A percentile compares a stretch with the other conserved stretches of the same genome.
phyloP scores from a whole-genome alignment of 1,284 basidiomycete genomes.

The Sporisorium reilianum region DNA sequence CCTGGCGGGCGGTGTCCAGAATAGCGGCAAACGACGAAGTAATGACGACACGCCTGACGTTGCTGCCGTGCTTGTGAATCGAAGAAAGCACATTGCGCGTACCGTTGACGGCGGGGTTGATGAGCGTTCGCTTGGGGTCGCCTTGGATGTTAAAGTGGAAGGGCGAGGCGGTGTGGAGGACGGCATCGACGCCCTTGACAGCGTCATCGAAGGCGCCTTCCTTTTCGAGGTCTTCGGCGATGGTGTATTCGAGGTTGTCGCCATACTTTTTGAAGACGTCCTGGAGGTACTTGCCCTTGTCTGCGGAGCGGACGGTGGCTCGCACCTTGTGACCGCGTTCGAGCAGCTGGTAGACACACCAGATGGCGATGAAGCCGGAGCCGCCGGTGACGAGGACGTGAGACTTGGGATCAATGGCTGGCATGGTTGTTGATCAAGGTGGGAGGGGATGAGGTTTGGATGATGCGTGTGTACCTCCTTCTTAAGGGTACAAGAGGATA shows the following conservation, averaged over 20 bases:
- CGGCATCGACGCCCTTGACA: conserved; percentile 77
- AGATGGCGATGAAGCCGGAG: conserved; percentile 71
- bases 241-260: conserved; percentile 73
- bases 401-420: conserved; percentile 70
- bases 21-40: conserved; percentile 76
- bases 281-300: conserved; percentile 73
- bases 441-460: neutral
- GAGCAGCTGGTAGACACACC: conserved; percentile 71
- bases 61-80: conserved; percentile 73
- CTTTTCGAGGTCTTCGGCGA: conserved; percentile 75
- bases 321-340: conserved; percentile 72
- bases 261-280: conserved; percentile 72
- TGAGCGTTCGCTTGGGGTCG: conserved; percentile 70
- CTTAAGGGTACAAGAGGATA: too few relatives aligned
- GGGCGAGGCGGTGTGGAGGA: conserved; percentile 76
- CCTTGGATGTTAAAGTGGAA: conserved; percentile 68
- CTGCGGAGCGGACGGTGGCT: conserved; percentile 74
- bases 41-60: conserved; percentile 75
- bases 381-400: conserved; percentile 72
- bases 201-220: conserved; percentile 78
- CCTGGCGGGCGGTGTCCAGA: conserved; percentile 65
- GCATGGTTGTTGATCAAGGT: conserved; percentile 67
- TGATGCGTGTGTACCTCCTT: too few relatives aligned
- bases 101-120: conserved; percentile 77
- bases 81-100: conserved; percentile 75